These are phyloP conservation scores for Diaporthe citriasiana DNA, from an alignment of 2,329 filamentous ascomycete genomes.

Conservation along the genomic window DNA sequence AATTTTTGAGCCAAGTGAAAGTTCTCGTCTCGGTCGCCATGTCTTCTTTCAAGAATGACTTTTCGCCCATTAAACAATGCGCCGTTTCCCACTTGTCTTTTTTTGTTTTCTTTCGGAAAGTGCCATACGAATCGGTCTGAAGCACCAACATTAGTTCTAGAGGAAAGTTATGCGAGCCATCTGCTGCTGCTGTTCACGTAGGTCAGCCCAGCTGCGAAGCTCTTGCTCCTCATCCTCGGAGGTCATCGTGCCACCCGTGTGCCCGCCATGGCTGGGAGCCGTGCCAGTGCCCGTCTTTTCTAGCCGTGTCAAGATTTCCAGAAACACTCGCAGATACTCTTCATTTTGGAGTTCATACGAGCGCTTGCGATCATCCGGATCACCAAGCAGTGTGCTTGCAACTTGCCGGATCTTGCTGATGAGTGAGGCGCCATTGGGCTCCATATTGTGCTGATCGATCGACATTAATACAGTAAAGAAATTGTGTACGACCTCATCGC, in stretches of 20 bases:
- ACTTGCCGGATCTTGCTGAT: constrained; percentile 89
- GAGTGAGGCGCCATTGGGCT: constrained; percentile 75
- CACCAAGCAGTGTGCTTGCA: constrained; percentile 82
- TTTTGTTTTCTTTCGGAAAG: background rate
- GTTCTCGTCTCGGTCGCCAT: background rate
- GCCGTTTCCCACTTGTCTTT: background rate
- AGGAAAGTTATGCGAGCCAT: constrained; percentile 40
- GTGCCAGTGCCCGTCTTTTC: constrained; percentile 70
- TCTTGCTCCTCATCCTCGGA: constrained; percentile 81
- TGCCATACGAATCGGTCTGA: background rate
- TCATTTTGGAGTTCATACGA: constrained; percentile 71
- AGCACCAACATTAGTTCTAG: background rate
- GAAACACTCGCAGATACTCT: constrained; percentile 78
- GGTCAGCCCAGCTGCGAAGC: constrained; percentile 81
- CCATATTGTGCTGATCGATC: constrained; percentile 88
- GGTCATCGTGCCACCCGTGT: constrained; percentile 57
- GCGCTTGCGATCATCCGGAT: constrained; percentile 65
- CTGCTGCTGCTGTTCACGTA: constrained; percentile 82
- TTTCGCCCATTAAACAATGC: background rate
- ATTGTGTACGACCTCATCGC: constrained; percentile 85
- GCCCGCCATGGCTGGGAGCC: constrained; percentile 42
- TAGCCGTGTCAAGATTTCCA: constrained; percentile 81
- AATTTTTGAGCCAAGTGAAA: background rate
- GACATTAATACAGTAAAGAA: constrained; percentile 81
- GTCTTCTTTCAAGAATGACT: background rate